Evolutionary conservation across 352 stramenopile species (phyloP).

Genomic region (Pythium folliculosum): DNA sequence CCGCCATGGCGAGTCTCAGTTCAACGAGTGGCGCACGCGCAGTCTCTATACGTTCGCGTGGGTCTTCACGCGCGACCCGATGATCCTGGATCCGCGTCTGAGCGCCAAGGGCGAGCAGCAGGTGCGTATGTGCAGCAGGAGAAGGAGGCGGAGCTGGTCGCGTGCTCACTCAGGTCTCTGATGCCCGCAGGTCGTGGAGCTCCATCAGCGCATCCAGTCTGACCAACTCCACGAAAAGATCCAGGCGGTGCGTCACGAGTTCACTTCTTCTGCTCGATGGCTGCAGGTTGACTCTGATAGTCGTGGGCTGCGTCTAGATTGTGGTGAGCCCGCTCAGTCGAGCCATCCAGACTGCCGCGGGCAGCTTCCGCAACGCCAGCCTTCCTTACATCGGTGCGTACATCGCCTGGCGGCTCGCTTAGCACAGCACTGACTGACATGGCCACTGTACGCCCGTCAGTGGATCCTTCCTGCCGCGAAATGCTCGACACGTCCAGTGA

Average conservation of each 20-base stretch:
- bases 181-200: slow-evolving; percentile 37
- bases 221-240: slow-evolving; percentile 58
- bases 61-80: slow-evolving; percentile 82
- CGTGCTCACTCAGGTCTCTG: background rate
- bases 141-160: background rate
- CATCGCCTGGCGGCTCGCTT: background rate
- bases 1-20: slow-evolving; percentile 86
- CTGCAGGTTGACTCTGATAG: too few relatives aligned
- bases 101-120: slow-evolving; percentile 73
- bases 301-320: slow-evolving; percentile 39
- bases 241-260: slow-evolving; percentile 48
- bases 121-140: slow-evolving; percentile 26
- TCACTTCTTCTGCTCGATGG: too few relatives aligned
- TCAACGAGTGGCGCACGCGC: slow-evolving; percentile 83
- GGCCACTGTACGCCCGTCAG: slow-evolving; percentile 26
- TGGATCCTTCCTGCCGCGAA: slow-evolving; percentile 74
- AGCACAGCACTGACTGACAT: background rate
- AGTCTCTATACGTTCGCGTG: slow-evolving; percentile 85
- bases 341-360: slow-evolving; percentile 78
- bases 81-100: slow-evolving; percentile 82
- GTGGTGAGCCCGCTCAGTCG: slow-evolving; percentile 83
- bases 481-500: slow-evolving; percentile 87
- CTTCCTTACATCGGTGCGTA: slow-evolving; percentile 60
- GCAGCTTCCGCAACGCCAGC: slow-evolving; percentile 52
- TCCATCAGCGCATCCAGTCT: slow-evolving; percentile 41